phyloP scores from a whole-genome alignment of 345 rosid genomes.

The Psidium friedrichsthalianum region DNA sequence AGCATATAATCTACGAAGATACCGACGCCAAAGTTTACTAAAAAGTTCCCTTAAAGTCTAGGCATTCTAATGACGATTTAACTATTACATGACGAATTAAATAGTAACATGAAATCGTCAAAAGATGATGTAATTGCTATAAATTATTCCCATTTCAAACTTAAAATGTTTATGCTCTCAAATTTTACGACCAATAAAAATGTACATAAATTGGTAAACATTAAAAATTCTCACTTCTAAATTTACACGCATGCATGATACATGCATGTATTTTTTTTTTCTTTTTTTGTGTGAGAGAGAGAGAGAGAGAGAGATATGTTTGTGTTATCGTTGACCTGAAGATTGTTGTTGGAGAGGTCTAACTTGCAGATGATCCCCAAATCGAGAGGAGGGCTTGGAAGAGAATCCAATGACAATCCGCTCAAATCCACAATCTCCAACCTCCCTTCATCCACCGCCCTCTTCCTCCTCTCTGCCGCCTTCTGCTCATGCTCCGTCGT shows the following conservation, averaged over 20 bases:
- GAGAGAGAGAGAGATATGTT: not conserved
- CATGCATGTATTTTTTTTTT: accelerated
- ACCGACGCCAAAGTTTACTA: not conserved
- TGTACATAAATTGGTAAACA: not conserved
- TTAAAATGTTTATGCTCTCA: not conserved
- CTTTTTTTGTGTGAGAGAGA: not conserved
- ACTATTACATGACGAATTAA: not conserved
- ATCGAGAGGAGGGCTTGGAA: slow-evolving; percentile 54
- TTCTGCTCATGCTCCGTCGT: not conserved
- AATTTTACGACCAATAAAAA: not conserved
- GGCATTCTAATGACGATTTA: not conserved
- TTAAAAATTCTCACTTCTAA: not conserved
- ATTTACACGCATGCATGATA: not conserved
- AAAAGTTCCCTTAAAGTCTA: not conserved
- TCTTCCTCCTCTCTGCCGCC: not conserved
- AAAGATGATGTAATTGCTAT: not conserved
- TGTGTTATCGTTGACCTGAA: slow-evolving; percentile 36
- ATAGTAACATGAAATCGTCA: not conserved
- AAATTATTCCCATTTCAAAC: not conserved
- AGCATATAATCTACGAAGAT: not conserved
- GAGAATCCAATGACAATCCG: slow-evolving; percentile 51
- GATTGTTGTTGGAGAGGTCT: slow-evolving; percentile 82
- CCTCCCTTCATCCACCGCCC: slow-evolving; percentile 9
- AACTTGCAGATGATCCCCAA: slow-evolving; percentile 54
- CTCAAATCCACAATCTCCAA: slow-evolving; percentile 61